These are phyloP conservation scores for Entomophthora muscae DNA, from an alignment of 371 early-diverging fungal species.

Conservation along the genomic window DNA sequence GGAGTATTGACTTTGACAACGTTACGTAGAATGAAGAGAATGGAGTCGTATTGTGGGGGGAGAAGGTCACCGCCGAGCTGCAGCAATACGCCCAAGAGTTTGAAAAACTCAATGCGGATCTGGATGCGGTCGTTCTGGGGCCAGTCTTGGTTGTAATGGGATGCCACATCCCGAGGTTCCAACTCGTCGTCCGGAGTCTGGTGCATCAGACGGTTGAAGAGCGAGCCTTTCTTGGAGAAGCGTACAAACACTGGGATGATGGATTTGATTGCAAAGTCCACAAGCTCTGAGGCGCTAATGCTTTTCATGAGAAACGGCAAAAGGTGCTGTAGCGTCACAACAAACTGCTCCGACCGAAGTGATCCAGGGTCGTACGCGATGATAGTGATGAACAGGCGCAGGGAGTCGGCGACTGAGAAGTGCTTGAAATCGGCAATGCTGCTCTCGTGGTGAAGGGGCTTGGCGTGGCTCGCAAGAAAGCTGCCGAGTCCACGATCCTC, in stretches of 20 bases:
- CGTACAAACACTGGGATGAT: slow-evolving; percentile 30
- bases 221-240: slow-evolving; percentile 17
- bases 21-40: not conserved
- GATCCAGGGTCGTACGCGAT: slow-evolving; percentile 47
- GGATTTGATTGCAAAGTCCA: slow-evolving; percentile 31
- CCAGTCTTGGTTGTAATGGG: slow-evolving; percentile 39
- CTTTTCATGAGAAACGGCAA: slow-evolving; percentile 22
- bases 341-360: slow-evolving; percentile 43
- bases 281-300: slow-evolving; percentile 15
- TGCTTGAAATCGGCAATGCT: not conserved
- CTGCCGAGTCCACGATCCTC: slow-evolving; percentile 6
- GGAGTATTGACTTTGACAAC: not conserved
- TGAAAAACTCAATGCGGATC: slow-evolving; percentile 32
- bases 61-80: slow-evolving; percentile 14
- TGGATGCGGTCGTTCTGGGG: slow-evolving; percentile 41
- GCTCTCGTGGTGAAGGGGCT: slow-evolving; percentile 10
- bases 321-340: slow-evolving; percentile 24
- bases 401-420: slow-evolving; percentile 29
- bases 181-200: slow-evolving; percentile 5
- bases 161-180: slow-evolving; percentile 6
- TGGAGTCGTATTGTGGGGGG: not conserved
- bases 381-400: slow-evolving; percentile 40
- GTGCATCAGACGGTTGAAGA: slow-evolving; percentile 7
- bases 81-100: slow-evolving; percentile 26
- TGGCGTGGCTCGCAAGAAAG: slow-evolving; percentile 15